phyloP scores from a whole-genome alignment of 2,329 filamentous ascomycete species.

The Arthroderma sp. region DNA sequence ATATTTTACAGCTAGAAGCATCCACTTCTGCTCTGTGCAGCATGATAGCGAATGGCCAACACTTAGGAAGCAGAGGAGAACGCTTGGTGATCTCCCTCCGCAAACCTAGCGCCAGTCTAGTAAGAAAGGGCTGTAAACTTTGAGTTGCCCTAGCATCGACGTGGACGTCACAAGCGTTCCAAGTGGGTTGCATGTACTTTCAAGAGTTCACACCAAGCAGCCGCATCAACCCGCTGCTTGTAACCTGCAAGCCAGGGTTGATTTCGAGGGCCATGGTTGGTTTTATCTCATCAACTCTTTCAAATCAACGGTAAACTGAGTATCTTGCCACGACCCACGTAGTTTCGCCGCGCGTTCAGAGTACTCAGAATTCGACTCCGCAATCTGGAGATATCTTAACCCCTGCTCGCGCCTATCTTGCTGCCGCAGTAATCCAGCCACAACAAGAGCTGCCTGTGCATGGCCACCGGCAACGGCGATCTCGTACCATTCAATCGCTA shows the following conservation, averaged over 20 bases:
- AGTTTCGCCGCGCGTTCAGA: slow-evolving; percentile 45
- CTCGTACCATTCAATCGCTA: slow-evolving; percentile 28
- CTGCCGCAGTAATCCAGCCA: slow-evolving; percentile 23
- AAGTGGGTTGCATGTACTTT: no score
- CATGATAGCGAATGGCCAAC: not conserved
- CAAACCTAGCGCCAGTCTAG: not conserved
- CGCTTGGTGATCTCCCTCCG: not conserved
- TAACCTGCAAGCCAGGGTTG: not conserved
- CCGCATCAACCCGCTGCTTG: not conserved
- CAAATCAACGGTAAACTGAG: not conserved
- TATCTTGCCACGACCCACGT: slow-evolving; percentile 51
- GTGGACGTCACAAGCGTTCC: not conserved
- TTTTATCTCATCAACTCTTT: not conserved
- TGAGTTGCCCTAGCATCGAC: not conserved
- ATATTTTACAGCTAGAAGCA: slow-evolving; percentile 4
- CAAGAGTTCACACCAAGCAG: not conserved
- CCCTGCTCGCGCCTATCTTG: slow-evolving; percentile 15
- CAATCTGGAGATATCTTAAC: slow-evolving; percentile 13
- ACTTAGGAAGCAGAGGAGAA: not conserved
- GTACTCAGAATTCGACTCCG: slow-evolving; percentile 11
- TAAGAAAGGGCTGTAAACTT: not conserved
- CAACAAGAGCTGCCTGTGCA: slow-evolving; percentile 18
- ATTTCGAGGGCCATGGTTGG: not conserved
- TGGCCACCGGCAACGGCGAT: slow-evolving; percentile 18
- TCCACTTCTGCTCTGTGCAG: not conserved